Percentiles rank a stretch among this genome's conserved stretches.
Evolutionary conservation across 176 grass and related monocot species (phyloP).

Genomic region (Metroxylon sagu): DNA sequence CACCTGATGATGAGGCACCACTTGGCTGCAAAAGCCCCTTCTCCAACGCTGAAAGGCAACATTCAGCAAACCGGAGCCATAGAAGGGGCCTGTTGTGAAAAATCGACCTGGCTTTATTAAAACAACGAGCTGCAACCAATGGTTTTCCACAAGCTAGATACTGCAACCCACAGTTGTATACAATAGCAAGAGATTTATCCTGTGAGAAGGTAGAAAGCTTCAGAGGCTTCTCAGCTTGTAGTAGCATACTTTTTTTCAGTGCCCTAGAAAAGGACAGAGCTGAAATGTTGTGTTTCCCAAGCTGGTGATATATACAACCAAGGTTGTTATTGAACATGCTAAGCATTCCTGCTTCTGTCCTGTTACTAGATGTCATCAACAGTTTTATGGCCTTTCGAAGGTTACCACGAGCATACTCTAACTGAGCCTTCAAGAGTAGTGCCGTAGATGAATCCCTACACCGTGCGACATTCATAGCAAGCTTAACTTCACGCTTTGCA

Average conservation of each 20-base stretch:
- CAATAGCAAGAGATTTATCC: conserved; percentile 61
- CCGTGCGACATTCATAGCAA: conserved; percentile 92
- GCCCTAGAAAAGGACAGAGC: conserved; percentile 66
- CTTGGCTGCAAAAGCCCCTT: conserved; percentile 35
- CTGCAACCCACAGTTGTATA: conserved; percentile 78
- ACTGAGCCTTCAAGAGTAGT: conserved; percentile 82
- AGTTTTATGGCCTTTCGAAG: conserved; percentile 89
- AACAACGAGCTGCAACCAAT: conserved; percentile 60
- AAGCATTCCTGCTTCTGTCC: conserved; percentile 56
- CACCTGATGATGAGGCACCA: conserved; percentile 16
- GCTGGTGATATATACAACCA: conserved; percentile 85
- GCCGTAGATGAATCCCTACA: conserved; percentile 90
- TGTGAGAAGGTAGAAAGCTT: conserved; percentile 63
- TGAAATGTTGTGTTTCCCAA: conserved; percentile 59
- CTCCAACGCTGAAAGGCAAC: conserved; percentile 62
- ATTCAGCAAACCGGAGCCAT: conserved; percentile 91
- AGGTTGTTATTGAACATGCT: conserved; percentile 87
- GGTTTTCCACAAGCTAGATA: conserved; percentile 76
- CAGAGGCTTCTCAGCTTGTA: conserved; percentile 51
- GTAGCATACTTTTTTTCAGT: conserved; percentile 37
- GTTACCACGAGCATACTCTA: conserved; percentile 88
- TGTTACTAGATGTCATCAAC: conserved; percentile 66
- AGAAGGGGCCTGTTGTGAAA: conserved; percentile 56
- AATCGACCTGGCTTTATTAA: conserved; percentile 55
- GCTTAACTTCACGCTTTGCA: conserved; percentile 91